phyloP scores from a whole-genome alignment of 805 yeast species.

The Maudiozyma barnettii region DNA sequence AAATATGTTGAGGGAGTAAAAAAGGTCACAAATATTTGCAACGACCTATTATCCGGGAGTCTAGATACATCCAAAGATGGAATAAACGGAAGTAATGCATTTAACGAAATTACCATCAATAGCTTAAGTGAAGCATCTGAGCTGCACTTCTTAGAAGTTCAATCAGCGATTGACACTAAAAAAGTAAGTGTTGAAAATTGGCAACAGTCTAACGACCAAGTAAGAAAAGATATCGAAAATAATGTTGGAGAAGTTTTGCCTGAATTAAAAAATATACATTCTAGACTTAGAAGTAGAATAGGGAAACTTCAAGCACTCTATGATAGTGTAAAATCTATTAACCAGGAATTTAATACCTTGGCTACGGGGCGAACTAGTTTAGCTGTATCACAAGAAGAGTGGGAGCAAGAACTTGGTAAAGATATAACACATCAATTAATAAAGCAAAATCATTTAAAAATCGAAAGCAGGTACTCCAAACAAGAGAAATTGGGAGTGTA shows the following conservation, averaged over 20 bases:
- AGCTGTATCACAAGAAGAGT: conserved; percentile 17
- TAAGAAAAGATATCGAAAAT: conserved; percentile 9
- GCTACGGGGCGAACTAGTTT: conserved; percentile 17
- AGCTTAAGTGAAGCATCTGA: conserved; percentile 11
- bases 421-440: conserved; percentile 17
- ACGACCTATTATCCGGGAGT: conserved; percentile 15
- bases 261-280: conserved; percentile 7
- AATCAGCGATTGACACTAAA: conserved; percentile 19
- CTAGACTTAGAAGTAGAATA: conserved; percentile 12
- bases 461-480: conserved; percentile 2
- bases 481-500: conserved; percentile 15
- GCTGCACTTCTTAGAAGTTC: conserved; percentile 18
- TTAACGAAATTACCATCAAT: conserved; percentile 6
- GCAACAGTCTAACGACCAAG: conserved; percentile 17
- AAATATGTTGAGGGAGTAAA: conserved; percentile 18
- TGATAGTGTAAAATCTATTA: conserved; percentile 15
- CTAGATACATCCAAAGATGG: conserved; percentile 10
- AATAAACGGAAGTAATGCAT: conserved; percentile 1
- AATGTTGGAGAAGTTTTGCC: conserved; percentile 9
- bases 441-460: conserved; percentile 12
- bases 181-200: conserved; percentile 17
- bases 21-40: conserved; percentile 13
- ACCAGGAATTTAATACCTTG: conserved; percentile 18
- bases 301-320: conserved; percentile 18
- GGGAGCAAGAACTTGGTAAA: conserved; percentile 22